Evolutionary conservation across 768 basidiomycete genomes (phyloP).

Genomic region (Rhodotorula kratochvilovae): DNA sequence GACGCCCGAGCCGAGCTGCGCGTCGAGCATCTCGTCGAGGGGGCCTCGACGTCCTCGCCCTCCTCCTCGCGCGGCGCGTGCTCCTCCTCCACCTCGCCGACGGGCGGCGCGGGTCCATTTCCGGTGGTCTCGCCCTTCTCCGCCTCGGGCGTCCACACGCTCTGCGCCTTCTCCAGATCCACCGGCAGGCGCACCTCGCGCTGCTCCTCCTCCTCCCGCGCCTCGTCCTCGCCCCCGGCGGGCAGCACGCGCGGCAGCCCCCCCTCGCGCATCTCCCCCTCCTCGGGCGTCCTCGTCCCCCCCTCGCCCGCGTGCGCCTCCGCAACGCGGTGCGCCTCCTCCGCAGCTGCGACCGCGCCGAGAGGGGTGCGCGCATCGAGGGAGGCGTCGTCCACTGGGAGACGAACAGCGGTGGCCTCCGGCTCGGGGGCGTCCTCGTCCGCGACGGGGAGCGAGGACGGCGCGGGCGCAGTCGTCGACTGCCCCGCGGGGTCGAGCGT

Average conservation of each 20-base stretch:
- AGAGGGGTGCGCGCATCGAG: too few species aligned
- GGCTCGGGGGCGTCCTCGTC: background rate
- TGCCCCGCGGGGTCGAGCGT: too few species aligned
- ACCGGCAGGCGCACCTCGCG: conserved; percentile 1
- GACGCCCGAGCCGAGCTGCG: background rate
- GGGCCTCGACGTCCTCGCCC: background rate
- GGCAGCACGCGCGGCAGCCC: background rate
- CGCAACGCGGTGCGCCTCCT: background rate
- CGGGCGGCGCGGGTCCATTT: too few species aligned
- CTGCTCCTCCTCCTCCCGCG: background rate
- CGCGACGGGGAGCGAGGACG: background rate
- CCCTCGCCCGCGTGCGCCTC: background rate
- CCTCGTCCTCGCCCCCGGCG: background rate
- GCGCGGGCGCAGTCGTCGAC: background rate
- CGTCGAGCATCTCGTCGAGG: conserved; percentile 14
- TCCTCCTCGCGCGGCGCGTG: background rate
- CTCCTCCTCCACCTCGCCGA: background rate
- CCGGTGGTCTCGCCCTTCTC: too few species aligned
- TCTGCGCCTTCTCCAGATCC: conserved; percentile 6
- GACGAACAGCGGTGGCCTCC: background rate
- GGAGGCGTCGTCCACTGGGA: too few species aligned
- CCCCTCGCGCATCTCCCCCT: background rate
- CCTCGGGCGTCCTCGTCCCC: background rate
- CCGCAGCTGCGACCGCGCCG: background rate
- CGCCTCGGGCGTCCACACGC: background rate